Evolutionary conservation across 83 land plant species (phyloP).

Genomic region (Picea mariana): DNA sequence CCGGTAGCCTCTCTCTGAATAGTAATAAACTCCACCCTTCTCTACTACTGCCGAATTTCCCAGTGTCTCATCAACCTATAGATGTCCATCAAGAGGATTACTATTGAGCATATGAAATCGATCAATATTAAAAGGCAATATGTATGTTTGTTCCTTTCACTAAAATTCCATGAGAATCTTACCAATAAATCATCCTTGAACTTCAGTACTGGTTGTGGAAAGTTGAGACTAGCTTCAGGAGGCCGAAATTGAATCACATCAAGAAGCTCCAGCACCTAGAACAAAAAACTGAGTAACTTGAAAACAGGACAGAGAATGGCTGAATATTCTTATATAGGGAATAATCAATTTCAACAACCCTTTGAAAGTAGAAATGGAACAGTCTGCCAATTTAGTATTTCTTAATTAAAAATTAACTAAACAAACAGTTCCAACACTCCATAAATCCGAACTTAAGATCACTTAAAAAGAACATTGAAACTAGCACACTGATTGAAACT

Average conservation of each 20-base stretch:
- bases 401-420: too few species aligned
- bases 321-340: not conserved
- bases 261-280: slow-evolving; percentile 85
- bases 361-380: not conserved
- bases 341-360: not conserved
- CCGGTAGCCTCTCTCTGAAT: slow-evolving; percentile 93
- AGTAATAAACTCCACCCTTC: slow-evolving; percentile 84
- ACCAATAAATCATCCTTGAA: slow-evolving; percentile 71
- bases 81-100: not conserved
- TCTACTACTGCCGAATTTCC: slow-evolving; percentile 64
- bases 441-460: too few species aligned
- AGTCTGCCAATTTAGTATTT: not conserved
- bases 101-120: slow-evolving; percentile 5
- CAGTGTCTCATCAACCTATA: slow-evolving; percentile 81
- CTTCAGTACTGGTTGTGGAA: slow-evolving; percentile 53
- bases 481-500: too few species aligned
- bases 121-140: not conserved
- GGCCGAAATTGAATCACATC: slow-evolving; percentile 79
- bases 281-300: not conserved
- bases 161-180: slow-evolving; percentile 4
- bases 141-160: not conserved
- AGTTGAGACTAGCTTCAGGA: slow-evolving; percentile 63
- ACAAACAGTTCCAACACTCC: not conserved
- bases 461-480: too few species aligned
- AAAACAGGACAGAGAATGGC: not conserved